phyloP scores from a whole-genome alignment of 306 rosid species.

The Cicer yamashitae region DNA sequence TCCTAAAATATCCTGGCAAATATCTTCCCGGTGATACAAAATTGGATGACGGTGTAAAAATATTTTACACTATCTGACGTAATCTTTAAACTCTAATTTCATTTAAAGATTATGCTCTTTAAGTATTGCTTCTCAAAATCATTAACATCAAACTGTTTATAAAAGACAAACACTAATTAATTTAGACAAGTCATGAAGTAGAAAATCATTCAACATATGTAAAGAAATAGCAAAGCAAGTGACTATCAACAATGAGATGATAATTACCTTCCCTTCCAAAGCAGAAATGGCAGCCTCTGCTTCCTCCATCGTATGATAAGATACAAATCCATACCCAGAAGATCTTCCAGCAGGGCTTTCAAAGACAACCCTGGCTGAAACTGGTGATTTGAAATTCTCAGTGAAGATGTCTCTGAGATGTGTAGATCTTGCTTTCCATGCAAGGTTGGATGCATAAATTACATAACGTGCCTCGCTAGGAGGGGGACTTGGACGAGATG shows the following conservation, averaged over 20 bases:
- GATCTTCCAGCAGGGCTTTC: constrained; percentile 69
- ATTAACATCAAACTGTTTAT: constrained; percentile 13
- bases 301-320: constrained; percentile 76
- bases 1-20: neutral
- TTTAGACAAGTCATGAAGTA: constrained; percentile 13
- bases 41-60: neutral
- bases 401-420: constrained; percentile 73
- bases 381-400: constrained; percentile 73
- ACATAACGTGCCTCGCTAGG: constrained; percentile 65
- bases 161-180: constrained; percentile 17
- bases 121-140: neutral
- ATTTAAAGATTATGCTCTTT: constrained; percentile 1
- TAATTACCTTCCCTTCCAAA: constrained; percentile 80
- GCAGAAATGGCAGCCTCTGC: constrained; percentile 78
- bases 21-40: neutral
- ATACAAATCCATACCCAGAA: constrained; percentile 85
- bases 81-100: neutral
- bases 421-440: constrained; percentile 83
- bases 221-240: constrained; percentile 34
- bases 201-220: neutral
- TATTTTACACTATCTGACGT: neutral
- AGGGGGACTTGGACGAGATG: constrained; percentile 54
- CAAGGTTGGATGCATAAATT: constrained; percentile 75
- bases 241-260: constrained; percentile 24
- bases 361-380: constrained; percentile 83